Evolutionary conservation across 768 basidiomycete species (phyloP).

Genomic region (Mycena epipterygia): DNA sequence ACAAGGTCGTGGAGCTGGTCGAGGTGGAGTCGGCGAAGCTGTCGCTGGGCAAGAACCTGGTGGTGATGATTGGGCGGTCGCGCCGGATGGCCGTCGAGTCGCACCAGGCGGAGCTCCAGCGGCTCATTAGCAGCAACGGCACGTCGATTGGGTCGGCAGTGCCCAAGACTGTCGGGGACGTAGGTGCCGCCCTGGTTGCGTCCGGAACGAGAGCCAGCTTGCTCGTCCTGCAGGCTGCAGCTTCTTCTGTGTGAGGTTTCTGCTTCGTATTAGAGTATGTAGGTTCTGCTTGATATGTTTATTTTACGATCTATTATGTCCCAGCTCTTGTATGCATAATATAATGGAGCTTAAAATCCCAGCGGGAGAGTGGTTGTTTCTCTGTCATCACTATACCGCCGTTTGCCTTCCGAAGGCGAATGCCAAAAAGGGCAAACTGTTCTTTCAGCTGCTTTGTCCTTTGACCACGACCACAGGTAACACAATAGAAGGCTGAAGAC

Average conservation of each 20-base stretch:
- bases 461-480: not conserved
- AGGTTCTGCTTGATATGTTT: not conserved
- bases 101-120: conserved; percentile 70
- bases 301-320: not conserved
- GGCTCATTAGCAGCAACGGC: conserved; percentile 57
- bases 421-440: not conserved
- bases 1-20: conserved; percentile 63
- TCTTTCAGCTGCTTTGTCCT: conserved; percentile 6
- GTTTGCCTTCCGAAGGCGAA: too few species aligned
- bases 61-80: conserved; percentile 82
- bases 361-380: not conserved
- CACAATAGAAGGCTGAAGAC: not conserved
- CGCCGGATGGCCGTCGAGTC: conserved; percentile 74
- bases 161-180: conserved; percentile 81
- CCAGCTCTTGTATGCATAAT: not conserved
- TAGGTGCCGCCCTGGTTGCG: conserved; percentile 77
- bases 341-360: not conserved
- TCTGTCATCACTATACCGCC: not conserved
- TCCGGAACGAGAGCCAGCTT: conserved; percentile 64
- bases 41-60: conserved; percentile 58
- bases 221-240: conserved; percentile 67
- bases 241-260: conserved; percentile 21
- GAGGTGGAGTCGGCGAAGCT: conserved; percentile 44
- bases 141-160: conserved; percentile 67
- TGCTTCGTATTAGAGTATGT: not conserved